Evolutionary conservation across 805 yeast genomes (phyloP).

Genomic region (Monosporozyma solicola): DNA sequence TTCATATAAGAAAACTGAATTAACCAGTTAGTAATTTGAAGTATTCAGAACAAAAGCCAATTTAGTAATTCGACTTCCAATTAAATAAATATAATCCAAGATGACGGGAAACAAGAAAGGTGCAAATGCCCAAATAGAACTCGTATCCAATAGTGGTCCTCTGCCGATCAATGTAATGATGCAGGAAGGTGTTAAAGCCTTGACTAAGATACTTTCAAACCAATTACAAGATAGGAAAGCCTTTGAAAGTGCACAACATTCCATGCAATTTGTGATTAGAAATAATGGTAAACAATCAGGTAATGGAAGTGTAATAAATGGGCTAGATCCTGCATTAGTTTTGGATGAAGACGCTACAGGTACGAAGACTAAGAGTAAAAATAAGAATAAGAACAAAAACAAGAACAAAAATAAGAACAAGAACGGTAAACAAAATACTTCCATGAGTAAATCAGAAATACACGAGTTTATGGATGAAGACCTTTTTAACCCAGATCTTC

Average conservation of each 20-base stretch:
- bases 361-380: not conserved
- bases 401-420: not conserved
- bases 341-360: slow-evolving; percentile 4
- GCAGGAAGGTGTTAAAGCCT: slow-evolving; percentile 30
- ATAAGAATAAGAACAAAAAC: not conserved
- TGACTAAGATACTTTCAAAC: slow-evolving; percentile 23
- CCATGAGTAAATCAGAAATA: not conserved
- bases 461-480: slow-evolving; percentile 10
- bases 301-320: not conserved
- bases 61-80: not conserved
- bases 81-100: not conserved
- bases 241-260: slow-evolving; percentile 11
- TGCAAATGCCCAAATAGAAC: slow-evolving; percentile 15
- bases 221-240: slow-evolving; percentile 22
- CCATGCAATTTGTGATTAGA: slow-evolving; percentile 20
- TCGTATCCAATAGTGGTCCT: slow-evolving; percentile 22
- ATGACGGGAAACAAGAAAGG: not conserved
- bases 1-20: not conserved
- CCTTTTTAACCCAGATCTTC: slow-evolving; percentile 20
- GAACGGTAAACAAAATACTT: not conserved
- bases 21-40: not conserved
- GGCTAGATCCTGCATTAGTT: not conserved
- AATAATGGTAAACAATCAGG: slow-evolving; percentile 4
- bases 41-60: not conserved
- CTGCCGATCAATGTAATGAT: slow-evolving; percentile 27